Percentiles rank a stretch among this genome's conserved stretches.
Conservation (phyloP, 176 grass and related monocot genomes). For the Oryza brachyantha region DNA sequence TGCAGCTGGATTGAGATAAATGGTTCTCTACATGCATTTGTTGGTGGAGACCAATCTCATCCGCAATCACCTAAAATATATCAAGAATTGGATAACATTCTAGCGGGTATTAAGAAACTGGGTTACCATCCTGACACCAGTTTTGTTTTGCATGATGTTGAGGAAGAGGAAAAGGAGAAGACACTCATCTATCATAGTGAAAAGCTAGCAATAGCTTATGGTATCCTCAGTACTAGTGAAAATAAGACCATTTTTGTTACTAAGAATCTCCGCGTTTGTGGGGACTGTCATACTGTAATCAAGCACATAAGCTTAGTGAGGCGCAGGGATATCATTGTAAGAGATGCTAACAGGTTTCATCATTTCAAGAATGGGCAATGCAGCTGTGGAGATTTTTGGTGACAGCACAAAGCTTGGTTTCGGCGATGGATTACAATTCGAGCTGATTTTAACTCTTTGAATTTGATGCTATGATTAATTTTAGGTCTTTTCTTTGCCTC, state of each 20-base stretch:
- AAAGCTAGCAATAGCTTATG: constrained; percentile 75
- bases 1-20: constrained; percentile 89
- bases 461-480: no score
- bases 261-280: constrained; percentile 72
- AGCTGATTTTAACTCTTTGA: no score
- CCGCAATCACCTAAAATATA: constrained; percentile 62
- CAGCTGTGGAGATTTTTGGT: constrained; percentile 88
- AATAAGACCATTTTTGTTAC: constrained; percentile 58
- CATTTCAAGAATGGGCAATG: constrained; percentile 74
- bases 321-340: constrained; percentile 51
- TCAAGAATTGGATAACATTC: constrained; percentile 53
- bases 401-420: not conserved
- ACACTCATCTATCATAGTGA: constrained; percentile 64
- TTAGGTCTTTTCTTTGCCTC: no score
- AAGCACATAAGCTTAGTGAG: constrained; percentile 60
- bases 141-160: constrained; percentile 75
- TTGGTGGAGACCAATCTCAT: constrained; percentile 72
- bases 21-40: constrained; percentile 69
- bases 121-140: constrained; percentile 67
- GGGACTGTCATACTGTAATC: constrained; percentile 79
- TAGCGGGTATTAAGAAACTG: constrained; percentile 57
- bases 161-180: constrained; percentile 73
- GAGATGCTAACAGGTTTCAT: constrained; percentile 81
- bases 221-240: constrained; percentile 48
- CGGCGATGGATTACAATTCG: no score